A percentile compares a stretch with the other conserved stretches of the same genome.
These are phyloP conservation scores for Metschnikowia baotianmanensis DNA, from an alignment of 805 yeast genomes.

Conservation along the genomic window DNA sequence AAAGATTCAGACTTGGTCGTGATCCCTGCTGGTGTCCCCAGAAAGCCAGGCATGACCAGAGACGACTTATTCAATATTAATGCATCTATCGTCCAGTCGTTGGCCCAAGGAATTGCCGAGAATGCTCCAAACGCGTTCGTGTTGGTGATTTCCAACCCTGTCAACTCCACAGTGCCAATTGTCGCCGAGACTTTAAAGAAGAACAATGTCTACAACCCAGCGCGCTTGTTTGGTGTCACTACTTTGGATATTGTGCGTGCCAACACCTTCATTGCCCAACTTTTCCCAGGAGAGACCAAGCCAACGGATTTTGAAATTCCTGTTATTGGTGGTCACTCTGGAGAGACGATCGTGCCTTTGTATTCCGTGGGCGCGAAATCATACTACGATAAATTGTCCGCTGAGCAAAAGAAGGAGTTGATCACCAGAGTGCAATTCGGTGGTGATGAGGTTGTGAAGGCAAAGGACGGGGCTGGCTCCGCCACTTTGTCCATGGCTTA, in stretches of 20 bases:
- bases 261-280: slow-evolving; percentile 69
- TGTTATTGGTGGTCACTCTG: slow-evolving; percentile 94
- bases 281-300: slow-evolving; percentile 41
- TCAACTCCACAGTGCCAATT: slow-evolving; percentile 89
- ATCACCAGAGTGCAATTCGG: slow-evolving; percentile 54
- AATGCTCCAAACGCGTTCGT: slow-evolving; percentile 73
- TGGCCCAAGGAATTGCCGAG: slow-evolving; percentile 73
- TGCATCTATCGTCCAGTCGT: slow-evolving; percentile 72
- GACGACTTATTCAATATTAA: slow-evolving; percentile 84
- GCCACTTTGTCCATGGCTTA: slow-evolving; percentile 96
- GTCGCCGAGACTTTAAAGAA: slow-evolving; percentile 76
- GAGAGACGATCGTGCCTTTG: slow-evolving; percentile 90
- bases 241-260: slow-evolving; percentile 87
- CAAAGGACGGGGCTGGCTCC: slow-evolving; percentile 91
- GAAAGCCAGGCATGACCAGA: slow-evolving; percentile 94
- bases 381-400: slow-evolving; percentile 35
- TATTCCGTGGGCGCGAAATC: slow-evolving; percentile 48
- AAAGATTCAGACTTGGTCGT: slow-evolving; percentile 48
- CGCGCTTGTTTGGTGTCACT: slow-evolving; percentile 82
- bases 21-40: slow-evolving; percentile 86
- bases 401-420: slow-evolving; percentile 34
- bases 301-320: slow-evolving; percentile 60
- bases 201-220: slow-evolving; percentile 66
- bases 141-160: slow-evolving; percentile 87
- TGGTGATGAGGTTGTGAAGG: slow-evolving; percentile 95